Evolutionary conservation across 2,329 filamentous ascomycete genomes (phyloP).

Genomic region (Ascosphaera acerosa): DNA sequence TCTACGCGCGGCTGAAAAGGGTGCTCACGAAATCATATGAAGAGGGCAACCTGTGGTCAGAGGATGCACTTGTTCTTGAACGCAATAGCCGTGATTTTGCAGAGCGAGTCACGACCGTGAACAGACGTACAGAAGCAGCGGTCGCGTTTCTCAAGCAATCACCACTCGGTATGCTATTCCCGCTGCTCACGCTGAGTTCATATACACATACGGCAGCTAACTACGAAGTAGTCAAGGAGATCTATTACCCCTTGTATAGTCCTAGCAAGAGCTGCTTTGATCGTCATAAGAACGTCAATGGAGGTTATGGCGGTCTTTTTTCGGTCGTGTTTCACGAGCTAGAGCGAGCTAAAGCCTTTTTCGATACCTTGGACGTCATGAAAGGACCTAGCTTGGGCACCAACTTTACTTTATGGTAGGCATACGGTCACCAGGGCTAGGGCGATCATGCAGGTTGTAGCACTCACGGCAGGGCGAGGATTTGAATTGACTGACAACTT

Average conservation of each 20-base stretch:
- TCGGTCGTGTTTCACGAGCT: constrained; percentile 54
- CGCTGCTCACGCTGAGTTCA: background rate
- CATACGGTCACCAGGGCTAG: constrained; percentile 2
- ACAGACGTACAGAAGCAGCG: constrained; percentile 61
- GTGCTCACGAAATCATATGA: constrained; percentile 44
- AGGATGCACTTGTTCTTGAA: constrained; percentile 87
- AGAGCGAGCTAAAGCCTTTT: constrained; percentile 53
- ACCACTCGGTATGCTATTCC: constrained; percentile 22
- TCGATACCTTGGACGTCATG: constrained; percentile 59
- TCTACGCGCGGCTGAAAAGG: constrained; percentile 43
- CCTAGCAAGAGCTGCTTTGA: constrained; percentile 51
- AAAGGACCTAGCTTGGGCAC: constrained; percentile 91
- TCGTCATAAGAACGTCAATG: constrained; percentile 41
- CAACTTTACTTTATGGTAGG: constrained; percentile 63
- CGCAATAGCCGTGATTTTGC: constrained; percentile 86
- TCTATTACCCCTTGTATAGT: constrained; percentile 72
- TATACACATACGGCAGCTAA: too few relatives aligned
- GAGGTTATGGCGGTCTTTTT: constrained; percentile 74
- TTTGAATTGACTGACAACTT: background rate
- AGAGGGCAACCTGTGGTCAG: constrained; percentile 81
- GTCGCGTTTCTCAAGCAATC: constrained; percentile 42
- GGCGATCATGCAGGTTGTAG: too few relatives aligned
- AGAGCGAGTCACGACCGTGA: constrained; percentile 58
- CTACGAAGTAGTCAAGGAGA: constrained; percentile 35
- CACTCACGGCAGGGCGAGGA: too few relatives aligned